These are phyloP conservation scores for Musa balbisiana DNA, from an alignment of 202 grass and related monocot species.

Conservation along the genomic window DNA sequence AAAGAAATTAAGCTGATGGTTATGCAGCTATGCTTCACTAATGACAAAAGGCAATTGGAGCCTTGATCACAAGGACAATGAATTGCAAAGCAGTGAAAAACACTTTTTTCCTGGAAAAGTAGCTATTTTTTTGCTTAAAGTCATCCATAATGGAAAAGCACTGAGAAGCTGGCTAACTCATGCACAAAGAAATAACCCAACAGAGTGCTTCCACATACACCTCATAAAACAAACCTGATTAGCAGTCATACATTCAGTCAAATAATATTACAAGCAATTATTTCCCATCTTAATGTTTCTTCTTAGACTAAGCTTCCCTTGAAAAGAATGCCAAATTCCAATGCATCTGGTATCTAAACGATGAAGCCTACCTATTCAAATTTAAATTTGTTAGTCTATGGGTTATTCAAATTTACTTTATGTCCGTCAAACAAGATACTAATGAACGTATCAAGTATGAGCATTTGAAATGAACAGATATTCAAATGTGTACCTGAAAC, in stretches of 20 bases:
- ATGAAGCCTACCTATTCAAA: neutral
- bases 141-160: neutral
- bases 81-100: neutral
- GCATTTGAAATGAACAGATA: neutral
- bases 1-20: neutral
- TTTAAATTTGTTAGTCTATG: neutral
- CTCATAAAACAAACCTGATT: neutral
- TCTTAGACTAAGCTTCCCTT: neutral
- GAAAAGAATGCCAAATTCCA: neutral
- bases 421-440: neutral
- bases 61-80: neutral
- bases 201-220: neutral
- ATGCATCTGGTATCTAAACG: neutral
- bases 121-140: neutral
- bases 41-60: neutral
- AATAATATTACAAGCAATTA: neutral
- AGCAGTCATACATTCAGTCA: neutral
- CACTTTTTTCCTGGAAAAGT: neutral
- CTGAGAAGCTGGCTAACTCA: neutral
- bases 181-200: neutral
- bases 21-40: neutral
- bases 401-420: neutral
- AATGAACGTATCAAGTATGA: neutral
- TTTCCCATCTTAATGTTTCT: neutral
- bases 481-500: conserved; percentile 5